Conservation (phyloP, 257 asterid genomes). For the Paulownia fortunei region DNA sequence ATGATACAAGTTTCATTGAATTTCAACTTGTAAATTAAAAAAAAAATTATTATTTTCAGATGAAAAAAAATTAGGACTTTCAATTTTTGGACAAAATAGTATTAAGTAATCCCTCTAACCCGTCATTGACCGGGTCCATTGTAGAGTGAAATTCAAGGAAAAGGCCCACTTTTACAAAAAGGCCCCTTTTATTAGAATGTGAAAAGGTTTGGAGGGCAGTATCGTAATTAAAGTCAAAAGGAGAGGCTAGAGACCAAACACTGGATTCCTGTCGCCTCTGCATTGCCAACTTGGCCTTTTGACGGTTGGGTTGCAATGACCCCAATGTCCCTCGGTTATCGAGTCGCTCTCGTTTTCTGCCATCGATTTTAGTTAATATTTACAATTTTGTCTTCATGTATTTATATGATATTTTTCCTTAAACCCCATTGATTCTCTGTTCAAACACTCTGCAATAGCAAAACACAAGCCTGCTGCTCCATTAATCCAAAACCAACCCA, state of each 20-base stretch:
- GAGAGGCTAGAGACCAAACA: not conserved
- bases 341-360: conserved; percentile 29
- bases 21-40: no score
- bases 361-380: conserved; percentile 22
- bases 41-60: not conserved
- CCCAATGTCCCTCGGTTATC: conserved; percentile 37
- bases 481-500: conserved; percentile 31
- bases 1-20: no score
- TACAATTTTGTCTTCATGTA: conserved; percentile 33
- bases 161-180: conserved; percentile 23
- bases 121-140: not conserved
- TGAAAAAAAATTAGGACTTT: not conserved
- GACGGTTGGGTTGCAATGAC: conserved; percentile 31
- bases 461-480: conserved; percentile 16
- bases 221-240: conserved; percentile 8
- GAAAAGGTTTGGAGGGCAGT: conserved; percentile 7
- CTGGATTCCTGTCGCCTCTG: conserved; percentile 13
- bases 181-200: not conserved
- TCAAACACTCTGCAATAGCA: not conserved
- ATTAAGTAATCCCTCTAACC: no score
- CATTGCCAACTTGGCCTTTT: conserved; percentile 27
- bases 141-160: not conserved
- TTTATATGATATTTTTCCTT: conserved; percentile 2
- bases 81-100: not conserved
- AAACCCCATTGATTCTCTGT: conserved; percentile 38